These are phyloP conservation scores for Platanthera zijinensis DNA, from an alignment of 106 monocot species.

Conservation along the genomic window DNA sequence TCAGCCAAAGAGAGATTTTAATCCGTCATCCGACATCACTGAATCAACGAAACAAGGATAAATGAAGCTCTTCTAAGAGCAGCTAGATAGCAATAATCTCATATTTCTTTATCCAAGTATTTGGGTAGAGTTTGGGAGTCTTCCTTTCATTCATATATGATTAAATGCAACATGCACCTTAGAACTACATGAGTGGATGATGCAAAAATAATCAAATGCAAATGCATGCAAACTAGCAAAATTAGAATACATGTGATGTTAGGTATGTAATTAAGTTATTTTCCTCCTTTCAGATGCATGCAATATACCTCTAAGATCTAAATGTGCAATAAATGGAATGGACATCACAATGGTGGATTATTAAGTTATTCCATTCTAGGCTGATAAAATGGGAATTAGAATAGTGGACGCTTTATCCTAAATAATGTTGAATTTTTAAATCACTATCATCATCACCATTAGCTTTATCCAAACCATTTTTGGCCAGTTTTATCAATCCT, in stretches of 20 bases:
- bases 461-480: neutral
- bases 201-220: neutral
- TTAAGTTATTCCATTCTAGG: too few relatives aligned
- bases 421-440: neutral
- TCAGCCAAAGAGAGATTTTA: neutral
- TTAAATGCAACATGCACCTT: neutral
- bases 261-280: neutral
- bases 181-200: neutral
- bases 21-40: neutral
- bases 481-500: neutral
- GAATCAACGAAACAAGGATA: neutral
- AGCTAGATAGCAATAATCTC: slow-evolving; percentile 1
- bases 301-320: neutral
- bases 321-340: neutral
- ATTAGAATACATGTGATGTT: neutral
- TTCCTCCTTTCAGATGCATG: neutral
- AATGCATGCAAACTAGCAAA: neutral
- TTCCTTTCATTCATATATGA: neutral
- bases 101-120: neutral
- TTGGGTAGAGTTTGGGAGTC: neutral
- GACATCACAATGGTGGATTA: neutral
- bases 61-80: neutral
- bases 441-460: neutral
- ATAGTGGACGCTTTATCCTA: neutral
- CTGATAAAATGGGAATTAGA: too few relatives aligned